A percentile compares a stretch with the other conserved stretches of the same genome.
phyloP scores from a whole-genome alignment of 768 basidiomycete genomes.

The Mycena vulgaris region DNA sequence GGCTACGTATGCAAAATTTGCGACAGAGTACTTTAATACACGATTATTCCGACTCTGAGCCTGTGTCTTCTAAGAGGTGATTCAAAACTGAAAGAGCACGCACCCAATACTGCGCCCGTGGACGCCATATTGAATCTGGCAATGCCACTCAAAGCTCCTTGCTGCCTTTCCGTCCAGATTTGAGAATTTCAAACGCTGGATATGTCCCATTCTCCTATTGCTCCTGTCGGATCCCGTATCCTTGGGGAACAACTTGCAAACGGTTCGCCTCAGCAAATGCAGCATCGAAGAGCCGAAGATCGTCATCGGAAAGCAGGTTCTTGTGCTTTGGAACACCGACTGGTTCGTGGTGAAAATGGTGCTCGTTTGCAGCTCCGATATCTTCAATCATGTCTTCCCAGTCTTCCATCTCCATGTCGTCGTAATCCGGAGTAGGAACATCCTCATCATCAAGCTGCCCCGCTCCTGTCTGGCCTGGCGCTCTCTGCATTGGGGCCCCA shows the following conservation, averaged over 20 bases:
- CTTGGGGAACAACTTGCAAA: not conserved
- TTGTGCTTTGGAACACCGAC: not conserved
- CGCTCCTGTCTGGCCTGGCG: not conserved
- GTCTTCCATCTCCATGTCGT: not conserved
- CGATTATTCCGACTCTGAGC: not conserved
- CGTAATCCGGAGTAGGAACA: not conserved
- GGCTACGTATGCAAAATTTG: not conserved
- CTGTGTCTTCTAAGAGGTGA: not conserved
- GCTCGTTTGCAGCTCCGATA: not conserved
- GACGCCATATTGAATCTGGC: not conserved
- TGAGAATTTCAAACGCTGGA: not conserved
- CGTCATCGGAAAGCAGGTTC: not conserved
- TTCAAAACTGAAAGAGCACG: not conserved
- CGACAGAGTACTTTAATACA: not conserved
- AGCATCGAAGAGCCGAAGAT: not conserved
- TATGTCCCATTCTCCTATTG: not conserved
- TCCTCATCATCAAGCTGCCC: conserved; percentile 10
- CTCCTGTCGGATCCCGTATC: not conserved
- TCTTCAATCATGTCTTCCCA: not conserved
- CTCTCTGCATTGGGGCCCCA: conserved; percentile 25
- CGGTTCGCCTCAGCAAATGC: not conserved
- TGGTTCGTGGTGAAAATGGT: not conserved
- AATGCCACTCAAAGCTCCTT: not conserved
- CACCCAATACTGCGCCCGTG: not conserved
- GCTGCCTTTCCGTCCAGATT: not conserved